These are phyloP conservation scores for Ambrosia artemisiifolia DNA, from an alignment of 129 eudicot genomes.

Conservation along the genomic window DNA sequence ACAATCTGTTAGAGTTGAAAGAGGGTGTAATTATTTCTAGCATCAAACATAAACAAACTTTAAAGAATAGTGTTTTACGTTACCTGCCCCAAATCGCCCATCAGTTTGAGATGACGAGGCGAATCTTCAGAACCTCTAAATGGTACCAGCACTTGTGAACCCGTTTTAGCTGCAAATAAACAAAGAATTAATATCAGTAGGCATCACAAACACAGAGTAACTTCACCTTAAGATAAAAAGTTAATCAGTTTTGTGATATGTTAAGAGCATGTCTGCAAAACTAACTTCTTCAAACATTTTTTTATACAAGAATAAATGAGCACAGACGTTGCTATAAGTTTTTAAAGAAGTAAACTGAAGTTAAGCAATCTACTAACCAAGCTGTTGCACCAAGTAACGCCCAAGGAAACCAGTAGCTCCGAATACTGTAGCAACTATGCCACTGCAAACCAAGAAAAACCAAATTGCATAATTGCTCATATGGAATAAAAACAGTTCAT, in stretches of 20 bases:
- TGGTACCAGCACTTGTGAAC: constrained; percentile 96
- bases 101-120: constrained; percentile 94
- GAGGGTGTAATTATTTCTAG: background rate
- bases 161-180: constrained; percentile 76
- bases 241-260: background rate
- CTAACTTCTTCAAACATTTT: background rate
- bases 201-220: constrained; percentile 15
- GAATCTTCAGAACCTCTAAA: constrained; percentile 95
- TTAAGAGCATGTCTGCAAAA: constrained; percentile 8
- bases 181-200: constrained; percentile 16
- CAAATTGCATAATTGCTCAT: constrained; percentile 12
- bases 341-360: background rate
- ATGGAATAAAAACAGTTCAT: background rate
- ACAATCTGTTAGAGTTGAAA: constrained; percentile 56
- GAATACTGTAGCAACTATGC: constrained; percentile 90
- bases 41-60: constrained; percentile 6
- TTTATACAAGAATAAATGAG: background rate
- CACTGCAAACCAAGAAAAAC: constrained; percentile 47
- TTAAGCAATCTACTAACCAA: constrained; percentile 52
- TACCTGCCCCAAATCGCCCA: constrained; percentile 99
- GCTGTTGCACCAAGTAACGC: constrained; percentile 91
- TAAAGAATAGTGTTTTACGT: background rate
- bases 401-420: constrained; percentile 99
- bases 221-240: background rate
- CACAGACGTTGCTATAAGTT: background rate